Percentiles rank a stretch among this genome's conserved stretches.
Evolutionary conservation across 2,329 filamentous ascomycete genomes (phyloP).

Genomic region (Colletotrichum chlorophyti): DNA sequence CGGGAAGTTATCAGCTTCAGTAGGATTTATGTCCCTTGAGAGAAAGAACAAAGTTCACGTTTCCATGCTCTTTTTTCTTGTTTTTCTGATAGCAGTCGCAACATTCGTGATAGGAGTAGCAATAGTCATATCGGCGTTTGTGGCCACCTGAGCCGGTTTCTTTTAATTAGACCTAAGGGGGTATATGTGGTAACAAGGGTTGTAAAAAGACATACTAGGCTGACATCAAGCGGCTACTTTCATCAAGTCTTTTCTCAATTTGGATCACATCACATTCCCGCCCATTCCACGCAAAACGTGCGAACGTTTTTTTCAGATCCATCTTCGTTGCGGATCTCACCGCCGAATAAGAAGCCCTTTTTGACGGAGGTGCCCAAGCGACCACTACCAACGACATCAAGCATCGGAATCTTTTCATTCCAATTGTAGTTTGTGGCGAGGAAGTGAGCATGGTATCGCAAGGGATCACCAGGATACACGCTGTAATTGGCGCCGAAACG

Average conservation of each 20-base stretch:
- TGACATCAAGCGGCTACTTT: neutral
- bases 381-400: constrained; percentile 86
- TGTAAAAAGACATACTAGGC: neutral
- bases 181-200: constrained; percentile 10
- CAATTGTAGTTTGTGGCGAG: constrained; percentile 84
- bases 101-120: neutral
- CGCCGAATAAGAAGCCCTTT: constrained; percentile 90
- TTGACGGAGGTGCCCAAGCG: constrained; percentile 93
- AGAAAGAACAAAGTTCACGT: neutral
- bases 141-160: neutral
- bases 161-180: neutral
- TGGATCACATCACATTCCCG: constrained; percentile 75
- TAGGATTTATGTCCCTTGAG: constrained; percentile 80
- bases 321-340: constrained; percentile 52
- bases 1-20: constrained; percentile 89
- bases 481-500: constrained; percentile 95
- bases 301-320: constrained; percentile 56
- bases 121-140: neutral
- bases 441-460: constrained; percentile 96
- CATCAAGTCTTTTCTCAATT: neutral
- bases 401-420: constrained; percentile 84
- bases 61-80: too few species aligned
- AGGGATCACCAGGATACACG: constrained; percentile 92
- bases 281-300: constrained; percentile 91
- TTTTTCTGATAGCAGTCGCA: too few species aligned